phyloP scores from a whole-genome alignment of 2,329 filamentous ascomycete genomes.

The Drechslerella stenobrocha region DNA sequence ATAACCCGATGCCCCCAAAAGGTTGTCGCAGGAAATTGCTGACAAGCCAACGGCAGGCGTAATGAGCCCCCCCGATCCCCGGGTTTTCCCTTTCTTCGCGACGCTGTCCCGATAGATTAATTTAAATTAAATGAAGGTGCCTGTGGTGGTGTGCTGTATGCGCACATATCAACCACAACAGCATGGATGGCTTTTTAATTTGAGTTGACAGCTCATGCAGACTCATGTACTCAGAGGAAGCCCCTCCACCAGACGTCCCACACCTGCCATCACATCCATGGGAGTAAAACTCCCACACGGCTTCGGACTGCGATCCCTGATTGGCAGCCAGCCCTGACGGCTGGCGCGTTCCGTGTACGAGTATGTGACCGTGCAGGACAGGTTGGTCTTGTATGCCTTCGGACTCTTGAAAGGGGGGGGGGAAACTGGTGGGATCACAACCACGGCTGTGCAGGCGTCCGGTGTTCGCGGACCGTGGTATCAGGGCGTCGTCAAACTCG shows the following conservation, averaged over 20 bases:
- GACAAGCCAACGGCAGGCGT: neutral
- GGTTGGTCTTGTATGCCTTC: no score
- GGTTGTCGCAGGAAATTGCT: neutral
- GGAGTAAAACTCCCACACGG: conserved; percentile 46
- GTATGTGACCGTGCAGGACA: no score
- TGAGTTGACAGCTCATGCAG: conserved; percentile 43
- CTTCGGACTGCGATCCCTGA: conserved; percentile 30
- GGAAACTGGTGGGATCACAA: neutral
- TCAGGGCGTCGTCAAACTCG: no score
- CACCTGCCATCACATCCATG: conserved; percentile 34
- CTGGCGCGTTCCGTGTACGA: conserved; percentile 1
- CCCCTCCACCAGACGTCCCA: conserved; percentile 16
- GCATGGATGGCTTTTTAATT: conserved; percentile 33
- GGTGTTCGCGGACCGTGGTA: no score
- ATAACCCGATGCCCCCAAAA: conserved; percentile 22
- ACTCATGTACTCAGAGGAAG: neutral
- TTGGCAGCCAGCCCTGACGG: conserved; percentile 7
- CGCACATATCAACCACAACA: conserved; percentile 21
- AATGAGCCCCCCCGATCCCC: conserved; percentile 12
- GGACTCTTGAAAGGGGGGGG: neutral
- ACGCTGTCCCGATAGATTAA: conserved; percentile 48
- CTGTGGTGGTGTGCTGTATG: conserved; percentile 34
- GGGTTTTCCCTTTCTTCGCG: conserved; percentile 31
- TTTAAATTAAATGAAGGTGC: conserved; percentile 41
- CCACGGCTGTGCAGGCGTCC: neutral